Conservation (phyloP, 2,329 filamentous ascomycete species). For the Calonectria leucothoes region DNA sequence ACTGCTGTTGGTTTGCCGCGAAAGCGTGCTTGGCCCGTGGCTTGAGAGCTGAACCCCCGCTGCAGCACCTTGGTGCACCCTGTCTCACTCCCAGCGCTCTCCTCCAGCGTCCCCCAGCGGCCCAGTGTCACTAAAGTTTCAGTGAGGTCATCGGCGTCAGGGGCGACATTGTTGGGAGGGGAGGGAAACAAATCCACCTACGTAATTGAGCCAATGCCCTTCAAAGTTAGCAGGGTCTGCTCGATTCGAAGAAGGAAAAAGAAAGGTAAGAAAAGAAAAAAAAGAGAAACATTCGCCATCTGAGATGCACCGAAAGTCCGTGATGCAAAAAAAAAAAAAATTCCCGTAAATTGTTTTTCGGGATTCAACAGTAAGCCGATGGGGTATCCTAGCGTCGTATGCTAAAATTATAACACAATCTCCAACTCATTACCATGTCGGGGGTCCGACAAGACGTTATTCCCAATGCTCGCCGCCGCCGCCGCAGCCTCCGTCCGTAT, state of each 20-base stretch:
- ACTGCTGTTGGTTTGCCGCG: neutral
- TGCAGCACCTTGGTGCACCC: neutral
- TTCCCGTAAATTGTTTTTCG: neutral
- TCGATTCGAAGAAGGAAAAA: neutral
- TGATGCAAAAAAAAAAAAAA: neutral
- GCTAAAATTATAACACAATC: slow-evolving; percentile 20
- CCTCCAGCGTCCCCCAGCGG: neutral
- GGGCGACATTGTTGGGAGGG: neutral
- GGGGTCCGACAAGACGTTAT: neutral
- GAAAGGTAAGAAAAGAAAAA: neutral
- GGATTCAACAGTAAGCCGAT: neutral
- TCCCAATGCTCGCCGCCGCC: neutral
- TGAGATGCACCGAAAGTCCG: neutral
- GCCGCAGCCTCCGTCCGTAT: neutral
- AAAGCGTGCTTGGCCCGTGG: neutral
- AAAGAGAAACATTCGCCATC: neutral
- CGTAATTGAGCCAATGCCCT: neutral
- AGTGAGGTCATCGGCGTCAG: slow-evolving; percentile 10
- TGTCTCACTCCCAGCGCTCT: neutral
- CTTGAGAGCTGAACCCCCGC: neutral
- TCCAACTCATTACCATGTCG: slow-evolving; percentile 10
- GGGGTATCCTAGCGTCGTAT: slow-evolving; percentile 21
- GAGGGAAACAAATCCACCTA: neutral
- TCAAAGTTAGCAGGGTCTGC: neutral
- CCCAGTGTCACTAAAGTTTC: neutral